Percentiles rank a stretch among this genome's conserved stretches.
phyloP scores from a whole-genome alignment of 2,329 filamentous ascomycete species.

The Paraphoma sp. region DNA sequence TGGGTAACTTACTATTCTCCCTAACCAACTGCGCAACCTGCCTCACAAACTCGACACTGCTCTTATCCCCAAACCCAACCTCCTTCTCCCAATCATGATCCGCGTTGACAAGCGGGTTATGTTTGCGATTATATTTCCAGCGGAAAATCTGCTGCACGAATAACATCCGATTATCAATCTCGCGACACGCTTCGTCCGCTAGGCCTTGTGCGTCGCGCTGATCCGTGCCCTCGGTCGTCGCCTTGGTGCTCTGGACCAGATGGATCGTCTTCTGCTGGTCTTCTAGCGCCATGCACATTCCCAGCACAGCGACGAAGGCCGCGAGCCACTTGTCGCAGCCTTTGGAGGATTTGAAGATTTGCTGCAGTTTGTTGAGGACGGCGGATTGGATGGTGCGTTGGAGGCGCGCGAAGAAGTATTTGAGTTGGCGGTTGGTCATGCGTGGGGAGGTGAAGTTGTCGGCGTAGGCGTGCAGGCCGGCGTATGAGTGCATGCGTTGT shows the following conservation, averaged over 20 bases:
- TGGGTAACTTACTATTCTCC: conserved; percentile 53
- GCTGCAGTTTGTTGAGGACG: conserved; percentile 56
- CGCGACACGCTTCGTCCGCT: conserved; percentile 50
- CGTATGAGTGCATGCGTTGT: conserved; percentile 47
- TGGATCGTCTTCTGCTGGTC: conserved; percentile 56
- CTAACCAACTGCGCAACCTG: conserved; percentile 48
- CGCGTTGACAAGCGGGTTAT: conserved; percentile 46
- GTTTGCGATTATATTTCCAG: conserved; percentile 56
- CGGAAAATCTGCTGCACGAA: conserved; percentile 56
- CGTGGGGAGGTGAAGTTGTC: conserved; percentile 49
- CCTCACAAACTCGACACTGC: conserved; percentile 45
- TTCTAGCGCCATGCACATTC: conserved; percentile 57
- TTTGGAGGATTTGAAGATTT: conserved; percentile 53
- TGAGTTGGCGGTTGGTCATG: conserved; percentile 58
- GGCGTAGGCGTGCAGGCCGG: conserved; percentile 34
- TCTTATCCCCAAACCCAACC: conserved; percentile 42
- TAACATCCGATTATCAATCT: conserved; percentile 54
- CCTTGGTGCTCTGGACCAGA: conserved; percentile 51
- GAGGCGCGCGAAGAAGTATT: conserved; percentile 56
- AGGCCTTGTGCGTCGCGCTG: conserved; percentile 34
- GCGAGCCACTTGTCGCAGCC: conserved; percentile 55
- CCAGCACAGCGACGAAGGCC: conserved; percentile 55
- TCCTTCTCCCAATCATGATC: conserved; percentile 50
- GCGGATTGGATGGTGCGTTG: conserved; percentile 51
- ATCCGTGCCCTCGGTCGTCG: conserved; percentile 37